Evolutionary conservation across 2,329 filamentous ascomycete genomes (phyloP).

Genomic region (Biscogniauxia sp.): DNA sequence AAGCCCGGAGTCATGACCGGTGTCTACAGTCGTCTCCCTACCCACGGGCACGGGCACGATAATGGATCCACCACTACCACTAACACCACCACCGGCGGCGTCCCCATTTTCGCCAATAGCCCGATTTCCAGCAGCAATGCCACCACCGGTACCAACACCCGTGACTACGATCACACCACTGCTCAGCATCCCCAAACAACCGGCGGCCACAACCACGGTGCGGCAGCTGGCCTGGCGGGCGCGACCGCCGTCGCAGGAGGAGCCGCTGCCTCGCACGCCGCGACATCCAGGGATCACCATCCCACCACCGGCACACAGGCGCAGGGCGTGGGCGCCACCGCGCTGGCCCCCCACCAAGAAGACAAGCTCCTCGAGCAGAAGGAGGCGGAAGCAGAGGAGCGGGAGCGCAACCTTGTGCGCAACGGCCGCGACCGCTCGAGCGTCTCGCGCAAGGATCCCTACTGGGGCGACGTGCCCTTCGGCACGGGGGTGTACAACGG

Average conservation of each 20-base stretch:
- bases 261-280: too few relatives aligned
- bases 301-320: too few relatives aligned
- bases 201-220: too few relatives aligned
- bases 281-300: too few relatives aligned
- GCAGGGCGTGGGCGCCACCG: too few relatives aligned
- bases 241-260: too few relatives aligned
- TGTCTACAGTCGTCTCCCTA: constrained; percentile 17
- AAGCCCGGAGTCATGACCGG: constrained; percentile 26
- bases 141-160: too few relatives aligned
- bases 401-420: constrained; percentile 13
- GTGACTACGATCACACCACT: too few relatives aligned
- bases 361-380: not conserved
- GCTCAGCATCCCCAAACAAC: too few relatives aligned
- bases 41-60: not conserved
- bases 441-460: constrained; percentile 20
- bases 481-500: constrained; percentile 28
- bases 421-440: constrained; percentile 13
- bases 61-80: not conserved
- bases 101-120: not conserved
- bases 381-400: not conserved
- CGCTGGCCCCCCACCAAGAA: not conserved
- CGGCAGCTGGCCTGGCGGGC: too few relatives aligned
- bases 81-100: constrained; percentile 4
- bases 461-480: constrained; percentile 29
- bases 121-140: too few relatives aligned